phyloP scores from a whole-genome alignment of 768 basidiomycete genomes.

The Symmetrospora coprosmae region DNA sequence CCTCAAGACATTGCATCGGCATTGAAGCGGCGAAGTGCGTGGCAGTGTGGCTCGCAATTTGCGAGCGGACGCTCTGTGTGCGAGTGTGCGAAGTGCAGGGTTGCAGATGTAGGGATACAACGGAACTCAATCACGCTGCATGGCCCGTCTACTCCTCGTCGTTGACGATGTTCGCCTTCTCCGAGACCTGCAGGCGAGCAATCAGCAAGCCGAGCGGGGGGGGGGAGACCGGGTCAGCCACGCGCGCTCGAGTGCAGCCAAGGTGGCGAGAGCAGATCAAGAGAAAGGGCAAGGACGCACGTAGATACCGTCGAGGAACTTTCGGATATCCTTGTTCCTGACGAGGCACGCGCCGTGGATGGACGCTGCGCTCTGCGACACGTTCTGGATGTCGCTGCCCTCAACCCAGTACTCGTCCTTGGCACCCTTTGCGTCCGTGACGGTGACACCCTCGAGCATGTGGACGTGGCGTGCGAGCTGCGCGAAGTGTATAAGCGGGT shows the following conservation, averaged over 20 bases:
- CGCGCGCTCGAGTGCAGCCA: neutral
- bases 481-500: neutral
- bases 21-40: too few species aligned
- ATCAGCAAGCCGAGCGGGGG: neutral
- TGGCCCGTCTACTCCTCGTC: too few species aligned
- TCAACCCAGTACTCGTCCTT: slow-evolving; percentile 64
- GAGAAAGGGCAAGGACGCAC: too few species aligned
- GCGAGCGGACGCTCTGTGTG: too few species aligned
- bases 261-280: neutral
- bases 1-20: too few species aligned
- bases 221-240: neutral
- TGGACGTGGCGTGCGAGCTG: slow-evolving; percentile 61
- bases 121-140: neutral
- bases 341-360: slow-evolving; percentile 95
- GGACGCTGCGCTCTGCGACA: slow-evolving; percentile 96
- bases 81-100: too few species aligned
- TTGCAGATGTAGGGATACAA: too few species aligned
- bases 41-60: too few species aligned
- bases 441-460: slow-evolving; percentile 76
- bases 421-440: slow-evolving; percentile 73
- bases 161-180: slow-evolving; percentile 35
- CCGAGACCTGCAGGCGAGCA: slow-evolving; percentile 37
- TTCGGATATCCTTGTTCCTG: slow-evolving; percentile 99
- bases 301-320: slow-evolving; percentile 68
- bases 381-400: slow-evolving; percentile 91